phyloP scores from a whole-genome alignment of 2,329 filamentous ascomycete species.

The Aspergillus carbonarius region DNA sequence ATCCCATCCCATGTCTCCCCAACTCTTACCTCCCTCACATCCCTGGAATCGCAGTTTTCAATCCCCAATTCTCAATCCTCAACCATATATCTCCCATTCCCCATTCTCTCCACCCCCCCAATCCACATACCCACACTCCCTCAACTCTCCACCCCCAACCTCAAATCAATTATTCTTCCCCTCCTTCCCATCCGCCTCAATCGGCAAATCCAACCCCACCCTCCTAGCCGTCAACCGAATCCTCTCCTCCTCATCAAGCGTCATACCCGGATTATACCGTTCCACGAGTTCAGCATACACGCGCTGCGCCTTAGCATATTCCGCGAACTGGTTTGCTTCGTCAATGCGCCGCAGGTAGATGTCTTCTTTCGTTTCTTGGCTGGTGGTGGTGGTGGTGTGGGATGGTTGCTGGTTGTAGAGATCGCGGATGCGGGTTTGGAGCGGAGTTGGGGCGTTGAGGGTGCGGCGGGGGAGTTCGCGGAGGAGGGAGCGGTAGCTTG shows the following conservation, averaged over 20 bases:
- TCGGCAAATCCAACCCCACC: slow-evolving; percentile 86
- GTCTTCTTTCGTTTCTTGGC: slow-evolving; percentile 11
- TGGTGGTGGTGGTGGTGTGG: slow-evolving; percentile 27
- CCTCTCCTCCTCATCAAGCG: slow-evolving; percentile 79
- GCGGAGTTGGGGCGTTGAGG: slow-evolving; percentile 61
- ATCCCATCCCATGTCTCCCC: too few species aligned
- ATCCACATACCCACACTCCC: too few species aligned
- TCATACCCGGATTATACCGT: slow-evolving; percentile 90
- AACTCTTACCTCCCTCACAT: too few species aligned
- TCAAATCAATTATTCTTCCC: neutral
- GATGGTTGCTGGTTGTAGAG: slow-evolving; percentile 53
- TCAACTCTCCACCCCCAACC: slow-evolving; percentile 2
- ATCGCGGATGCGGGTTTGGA: slow-evolving; percentile 68
- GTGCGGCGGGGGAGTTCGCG: slow-evolving; percentile 80
- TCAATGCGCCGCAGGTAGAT: slow-evolving; percentile 37
- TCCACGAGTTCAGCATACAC: slow-evolving; percentile 79
- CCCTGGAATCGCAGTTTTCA: neutral
- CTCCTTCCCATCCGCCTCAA: slow-evolving; percentile 49
- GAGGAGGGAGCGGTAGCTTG: slow-evolving; percentile 83
- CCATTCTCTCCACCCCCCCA: neutral
- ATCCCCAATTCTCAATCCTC: neutral
- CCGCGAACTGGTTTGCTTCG: slow-evolving; percentile 73
- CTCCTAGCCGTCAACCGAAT: slow-evolving; percentile 79
- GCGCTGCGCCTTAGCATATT: slow-evolving; percentile 82
- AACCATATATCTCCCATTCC: too few species aligned